Percentiles rank a stretch among this genome's conserved stretches.
Conservation (phyloP, 371 early-diverging fungal genomes). For the Mortierella sp. region DNA sequence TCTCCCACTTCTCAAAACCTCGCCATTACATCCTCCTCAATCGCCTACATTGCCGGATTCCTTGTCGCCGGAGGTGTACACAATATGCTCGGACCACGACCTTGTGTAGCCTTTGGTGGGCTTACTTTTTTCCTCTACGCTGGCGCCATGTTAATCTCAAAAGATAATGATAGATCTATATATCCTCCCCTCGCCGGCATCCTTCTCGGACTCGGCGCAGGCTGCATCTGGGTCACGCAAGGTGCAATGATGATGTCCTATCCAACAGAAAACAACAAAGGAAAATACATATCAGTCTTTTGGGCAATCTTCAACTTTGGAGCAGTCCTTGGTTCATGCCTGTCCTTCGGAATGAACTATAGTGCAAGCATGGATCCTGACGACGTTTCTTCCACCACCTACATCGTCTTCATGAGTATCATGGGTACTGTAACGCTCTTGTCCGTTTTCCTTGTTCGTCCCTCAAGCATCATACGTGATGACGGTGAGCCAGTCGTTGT, state of each 20-base stretch:
- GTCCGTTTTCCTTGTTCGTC: conserved; percentile 69
- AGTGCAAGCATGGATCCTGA: conserved; percentile 41
- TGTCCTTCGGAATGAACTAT: conserved; percentile 76
- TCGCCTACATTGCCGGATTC: conserved; percentile 54
- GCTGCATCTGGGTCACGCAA: conserved; percentile 79
- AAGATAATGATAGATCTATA: conserved; percentile 56
- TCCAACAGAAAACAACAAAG: conserved; percentile 83
- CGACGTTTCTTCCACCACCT: conserved; percentile 55
- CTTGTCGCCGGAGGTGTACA: conserved; percentile 70
- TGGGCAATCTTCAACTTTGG: conserved; percentile 85
- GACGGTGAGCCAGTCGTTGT: conserved; percentile 76
- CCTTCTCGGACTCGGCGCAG: conserved; percentile 75
- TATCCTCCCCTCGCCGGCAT: conserved; percentile 76
- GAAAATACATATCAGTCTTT: conserved; percentile 82
- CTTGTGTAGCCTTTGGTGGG: conserved; percentile 65
- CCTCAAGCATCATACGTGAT: conserved; percentile 67
- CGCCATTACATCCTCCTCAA: conserved; percentile 51
- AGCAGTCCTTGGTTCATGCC: conserved; percentile 75
- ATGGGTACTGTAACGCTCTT: conserved; percentile 71
- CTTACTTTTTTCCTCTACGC: conserved; percentile 70
- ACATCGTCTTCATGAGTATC: conserved; percentile 77
- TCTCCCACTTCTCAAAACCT: conserved; percentile 47
- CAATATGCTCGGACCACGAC: conserved; percentile 68
- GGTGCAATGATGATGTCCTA: conserved; percentile 89
- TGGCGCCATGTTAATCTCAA: conserved; percentile 65